Base-by-base conservation (phyloP, 73 alveolate species). In the Effrenium voratum region DNA sequence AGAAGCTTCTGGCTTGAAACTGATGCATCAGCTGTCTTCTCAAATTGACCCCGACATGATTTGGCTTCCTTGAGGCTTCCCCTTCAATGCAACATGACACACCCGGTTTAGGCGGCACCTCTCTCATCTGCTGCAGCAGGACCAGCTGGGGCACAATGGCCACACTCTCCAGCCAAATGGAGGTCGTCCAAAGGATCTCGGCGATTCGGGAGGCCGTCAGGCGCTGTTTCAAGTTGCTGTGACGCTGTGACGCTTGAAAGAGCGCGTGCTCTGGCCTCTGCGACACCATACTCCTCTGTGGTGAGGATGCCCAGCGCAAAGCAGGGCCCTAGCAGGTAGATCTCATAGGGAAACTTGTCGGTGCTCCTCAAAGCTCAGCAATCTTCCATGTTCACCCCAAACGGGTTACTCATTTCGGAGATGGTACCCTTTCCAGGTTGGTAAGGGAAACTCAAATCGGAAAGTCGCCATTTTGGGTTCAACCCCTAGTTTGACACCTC, bases 81-180 rank as follows among this genome's bases (percentile, higher is more conserved):
- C n/a, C n/a, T n/a, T n/a, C n/a, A n/a, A n/a, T n/a, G n/a, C n/a
- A n/a, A n/a, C n/a, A n/a, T n/a, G n/a, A n/a, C n/a, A n/a, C n/a
- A n/a, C n/a, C n/a, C n/a, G n/a, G n/a, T n/a, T n/a, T n/a, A n/a
- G n/a, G n/a, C 6, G 49, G 50, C 68, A 84, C 98, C 72, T 91
- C 98, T 79, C 99, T 88, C 84, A 98, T 99, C 88, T 98, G 99
- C 95, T 98, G 99, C 70, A 99, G 99, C 97, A 99, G 99, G 28
- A 98, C 99, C 75, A 99, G 94, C 95, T 99, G 99, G 38, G 99
- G 99, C 77, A 99, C 94, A 95, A 99, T 99, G 76, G 99, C 99
- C 73, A 99, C 99, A 55, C 99, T 66, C 99, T 99, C 99, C 57
- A 99, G 98, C 99, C 99, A 99, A 38, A 99, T 84, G 81, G 99